Conservation (phyloP, 2,329 filamentous ascomycete genomes). For the Akanthomyces uredinophilus region DNA sequence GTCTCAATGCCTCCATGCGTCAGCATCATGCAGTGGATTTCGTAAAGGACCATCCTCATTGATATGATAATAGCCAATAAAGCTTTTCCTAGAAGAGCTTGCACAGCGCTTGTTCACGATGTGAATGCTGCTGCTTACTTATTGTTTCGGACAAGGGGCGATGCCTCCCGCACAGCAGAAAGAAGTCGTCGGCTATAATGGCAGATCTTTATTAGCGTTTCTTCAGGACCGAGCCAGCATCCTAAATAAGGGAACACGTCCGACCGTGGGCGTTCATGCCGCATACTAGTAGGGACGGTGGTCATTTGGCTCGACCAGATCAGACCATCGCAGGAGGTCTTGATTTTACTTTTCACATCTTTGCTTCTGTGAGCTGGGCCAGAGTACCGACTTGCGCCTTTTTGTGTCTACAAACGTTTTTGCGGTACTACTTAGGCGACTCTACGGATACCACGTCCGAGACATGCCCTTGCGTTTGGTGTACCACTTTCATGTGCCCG, state of each 20-base stretch:
- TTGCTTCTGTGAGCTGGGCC: background rate
- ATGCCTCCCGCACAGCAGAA: background rate
- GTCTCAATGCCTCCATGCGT: background rate
- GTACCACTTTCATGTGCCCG: conserved; percentile 8
- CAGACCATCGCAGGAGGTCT: conserved; percentile 2
- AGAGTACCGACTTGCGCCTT: background rate
- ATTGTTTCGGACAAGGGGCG: background rate
- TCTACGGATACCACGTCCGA: background rate
- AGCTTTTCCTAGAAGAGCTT: background rate
- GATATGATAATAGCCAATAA: background rate
- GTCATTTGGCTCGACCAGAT: background rate
- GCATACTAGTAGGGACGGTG: background rate
- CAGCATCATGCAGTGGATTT: background rate
- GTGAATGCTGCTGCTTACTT: background rate
- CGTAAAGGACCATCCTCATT: background rate
- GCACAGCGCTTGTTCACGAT: background rate
- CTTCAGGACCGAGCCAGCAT: background rate
- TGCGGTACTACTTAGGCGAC: background rate
- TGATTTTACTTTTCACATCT: background rate
- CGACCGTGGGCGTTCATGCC: background rate
- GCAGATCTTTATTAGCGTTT: conserved; percentile 1
- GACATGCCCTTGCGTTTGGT: conserved; percentile 4
- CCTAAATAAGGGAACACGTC: background rate
- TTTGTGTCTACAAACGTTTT: background rate
- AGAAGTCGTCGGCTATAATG: background rate